Evolutionary conservation across 1,284 basidiomycete genomes (phyloP), one percentile per base, ranked within the genome.

Genomic region (Irpex lacteus): DNA sequence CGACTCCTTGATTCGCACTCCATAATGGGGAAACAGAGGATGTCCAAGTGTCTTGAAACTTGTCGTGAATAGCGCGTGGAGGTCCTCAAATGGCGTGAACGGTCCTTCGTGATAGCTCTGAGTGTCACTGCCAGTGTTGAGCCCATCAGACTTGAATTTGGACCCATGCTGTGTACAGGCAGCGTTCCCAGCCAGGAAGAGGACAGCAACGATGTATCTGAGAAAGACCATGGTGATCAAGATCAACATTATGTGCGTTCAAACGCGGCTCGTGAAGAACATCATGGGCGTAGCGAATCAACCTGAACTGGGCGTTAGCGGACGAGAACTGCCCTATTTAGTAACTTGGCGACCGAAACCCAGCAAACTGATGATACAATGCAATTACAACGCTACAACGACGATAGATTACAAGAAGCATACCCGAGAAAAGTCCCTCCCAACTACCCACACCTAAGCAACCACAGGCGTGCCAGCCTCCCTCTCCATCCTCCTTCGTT

Each of bases 401-500:
- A 61, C 55, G 56, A 61, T 40, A 55, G 50, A 70, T 69, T 60
- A 55, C 58, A 68, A 49, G 32, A 61, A 55, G 36, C 60, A 54
- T 55, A 36, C 56, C 49, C 50, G 44, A 34, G n/a, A 40, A 3
- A 26, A 40, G 3, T 47, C 40, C 50, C 21, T 6, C 13, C 2
- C 21, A 50, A 6, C 15, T 3, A n/a, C 3, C 3, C 11, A n/a
- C 0, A 3, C 7, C 60, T 63, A 60, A 26, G 47, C 40, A 59
- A 47, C 63, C 67, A 74, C 50, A 21, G 72, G 71, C 55, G 71
- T 63, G 65, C 75, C 76, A 61, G 70, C 67, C 49, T 87, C 86
- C 64, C 85, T 77, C 66, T 90, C 89, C 84, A 90, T 88, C 64
- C 81, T 79, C 67, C 90, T 80, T 73, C 85, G 82, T 76, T 95